phyloP scores from a whole-genome alignment of 2,329 filamentous ascomycete genomes.

The Macrophomina pseudophaseolina region DNA sequence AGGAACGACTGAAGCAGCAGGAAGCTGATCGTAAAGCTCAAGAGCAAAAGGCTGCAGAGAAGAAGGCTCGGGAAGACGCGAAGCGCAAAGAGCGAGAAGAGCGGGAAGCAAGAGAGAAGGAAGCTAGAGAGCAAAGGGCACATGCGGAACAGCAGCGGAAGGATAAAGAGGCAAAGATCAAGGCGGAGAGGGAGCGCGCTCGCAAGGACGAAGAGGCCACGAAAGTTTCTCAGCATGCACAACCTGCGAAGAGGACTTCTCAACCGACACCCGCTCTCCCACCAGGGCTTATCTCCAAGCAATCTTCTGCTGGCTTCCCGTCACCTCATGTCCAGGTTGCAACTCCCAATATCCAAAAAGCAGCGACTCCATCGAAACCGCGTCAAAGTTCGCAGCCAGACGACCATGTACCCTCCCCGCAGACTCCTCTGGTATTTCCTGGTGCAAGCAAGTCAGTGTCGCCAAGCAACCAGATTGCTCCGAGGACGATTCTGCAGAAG shows the following conservation, averaged over 20 bases:
- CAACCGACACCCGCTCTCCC: constrained; percentile 55
- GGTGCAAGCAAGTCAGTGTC: constrained; percentile 61
- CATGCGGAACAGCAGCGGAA: constrained; percentile 62
- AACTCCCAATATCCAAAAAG: constrained; percentile 82
- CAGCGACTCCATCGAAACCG: constrained; percentile 76
- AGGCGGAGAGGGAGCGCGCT: constrained; percentile 46
- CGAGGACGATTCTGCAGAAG: constrained; percentile 68
- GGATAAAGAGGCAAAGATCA: constrained; percentile 63
- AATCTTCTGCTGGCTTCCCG: constrained; percentile 60
- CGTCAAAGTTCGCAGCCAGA: constrained; percentile 82
- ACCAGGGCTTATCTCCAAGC: constrained; percentile 58
- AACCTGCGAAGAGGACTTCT: constrained; percentile 41
- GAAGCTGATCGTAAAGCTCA: constrained; percentile 84
- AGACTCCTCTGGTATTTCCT: constrained; percentile 63
- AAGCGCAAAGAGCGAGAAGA: constrained; percentile 79
- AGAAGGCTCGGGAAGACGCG: constrained; percentile 71
- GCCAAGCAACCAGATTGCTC: constrained; percentile 67
- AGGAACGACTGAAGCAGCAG: constrained; percentile 83
- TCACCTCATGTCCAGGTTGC: constrained; percentile 82
- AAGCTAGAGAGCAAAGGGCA: constrained; percentile 71
- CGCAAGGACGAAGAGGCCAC: constrained; percentile 49
- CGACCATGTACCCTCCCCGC: constrained; percentile 70
- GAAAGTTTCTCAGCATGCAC: constrained; percentile 37
- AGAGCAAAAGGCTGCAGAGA: constrained; percentile 80
- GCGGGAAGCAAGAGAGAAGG: constrained; percentile 69